Percentiles rank a stretch among this genome's conserved stretches.
phyloP scores from a whole-genome alignment of 2,329 filamentous ascomycete species.

The Verticillium dahliae region DNA sequence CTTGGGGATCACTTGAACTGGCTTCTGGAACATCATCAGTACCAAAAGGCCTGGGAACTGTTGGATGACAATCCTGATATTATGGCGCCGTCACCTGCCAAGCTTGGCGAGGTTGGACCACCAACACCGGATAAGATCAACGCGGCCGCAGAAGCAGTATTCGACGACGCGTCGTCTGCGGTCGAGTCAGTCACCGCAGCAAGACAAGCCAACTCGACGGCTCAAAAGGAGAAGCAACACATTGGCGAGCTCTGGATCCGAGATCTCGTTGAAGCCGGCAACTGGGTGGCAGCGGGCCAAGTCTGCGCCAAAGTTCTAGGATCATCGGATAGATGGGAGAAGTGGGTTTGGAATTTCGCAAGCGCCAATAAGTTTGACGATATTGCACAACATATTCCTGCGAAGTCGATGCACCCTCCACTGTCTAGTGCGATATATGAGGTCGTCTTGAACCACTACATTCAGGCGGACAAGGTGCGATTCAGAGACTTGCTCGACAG shows the following conservation, averaged over 20 bases:
- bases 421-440: constrained; percentile 82
- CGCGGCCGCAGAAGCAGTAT: constrained; percentile 54
- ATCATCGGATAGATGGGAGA: constrained; percentile 80
- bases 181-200: constrained; percentile 46
- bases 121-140: constrained; percentile 33
- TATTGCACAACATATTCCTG: constrained; percentile 78
- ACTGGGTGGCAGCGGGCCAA: constrained; percentile 74
- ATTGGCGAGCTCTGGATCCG: constrained; percentile 93
- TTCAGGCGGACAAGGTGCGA: constrained; percentile 66
- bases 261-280: constrained; percentile 65
- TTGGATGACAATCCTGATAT: constrained; percentile 82
- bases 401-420: constrained; percentile 67
- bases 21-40: constrained; percentile 75
- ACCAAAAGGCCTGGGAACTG: constrained; percentile 82
- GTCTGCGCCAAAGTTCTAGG: constrained; percentile 78
- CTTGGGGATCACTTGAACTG: constrained; percentile 78
- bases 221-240: constrained; percentile 80
- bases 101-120: constrained; percentile 28
- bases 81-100: constrained; percentile 35
- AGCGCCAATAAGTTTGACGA: constrained; percentile 82
- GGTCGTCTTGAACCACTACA: constrained; percentile 81
- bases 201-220: constrained; percentile 18
- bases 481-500: constrained; percentile 74
- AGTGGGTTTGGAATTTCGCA: constrained; percentile 91
- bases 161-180: constrained; percentile 63